Percentiles rank a stretch among this genome's conserved stretches.
Conservation (phyloP, 805 yeast genomes). For the Schizosaccharomyces lindneri region DNA sequence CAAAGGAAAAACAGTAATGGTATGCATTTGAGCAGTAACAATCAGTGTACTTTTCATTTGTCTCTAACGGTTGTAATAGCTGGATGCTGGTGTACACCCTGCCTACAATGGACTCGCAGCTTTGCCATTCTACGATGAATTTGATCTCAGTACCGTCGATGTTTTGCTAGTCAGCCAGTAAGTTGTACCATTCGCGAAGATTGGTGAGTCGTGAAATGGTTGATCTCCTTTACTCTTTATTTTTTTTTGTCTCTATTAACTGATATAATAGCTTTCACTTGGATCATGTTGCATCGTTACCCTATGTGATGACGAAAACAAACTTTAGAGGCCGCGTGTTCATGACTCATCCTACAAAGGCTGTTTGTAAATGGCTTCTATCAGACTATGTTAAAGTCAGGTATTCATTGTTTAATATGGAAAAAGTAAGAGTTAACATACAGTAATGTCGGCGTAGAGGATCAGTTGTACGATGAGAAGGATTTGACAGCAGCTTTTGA, state of each 20-base stretch:
- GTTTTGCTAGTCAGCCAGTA: constrained; percentile 60
- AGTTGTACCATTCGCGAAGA: constrained; percentile 2
- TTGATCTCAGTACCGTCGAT: constrained; percentile 70
- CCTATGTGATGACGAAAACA: constrained; percentile 94
- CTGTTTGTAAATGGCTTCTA: constrained; percentile 84
- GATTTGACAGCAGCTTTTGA: constrained; percentile 75
- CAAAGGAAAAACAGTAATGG: constrained; percentile 83
- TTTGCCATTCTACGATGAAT: constrained; percentile 86
- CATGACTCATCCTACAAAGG: constrained; percentile 98
- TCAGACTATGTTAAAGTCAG: constrained; percentile 76
- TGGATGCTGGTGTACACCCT: constrained; percentile 97
- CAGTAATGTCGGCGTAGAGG: constrained; percentile 12
- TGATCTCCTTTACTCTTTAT: not conserved
- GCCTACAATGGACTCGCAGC: constrained; percentile 76
- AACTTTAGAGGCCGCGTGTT: constrained; percentile 84
- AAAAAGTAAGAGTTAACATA: not conserved
- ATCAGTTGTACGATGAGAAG: constrained; percentile 57
- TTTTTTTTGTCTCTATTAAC: not conserved
- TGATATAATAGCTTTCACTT: constrained; percentile 40
- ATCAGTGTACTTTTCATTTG: not conserved
- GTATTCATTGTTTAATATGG: constrained; percentile 9
- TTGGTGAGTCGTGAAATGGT: too few species aligned
- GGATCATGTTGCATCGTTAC: constrained; percentile 94
- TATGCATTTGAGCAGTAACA: not conserved
- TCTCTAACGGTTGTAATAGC: constrained; percentile 6